Conservation (phyloP, 768 basidiomycete species). For the Tricholoma flavovirens region DNA sequence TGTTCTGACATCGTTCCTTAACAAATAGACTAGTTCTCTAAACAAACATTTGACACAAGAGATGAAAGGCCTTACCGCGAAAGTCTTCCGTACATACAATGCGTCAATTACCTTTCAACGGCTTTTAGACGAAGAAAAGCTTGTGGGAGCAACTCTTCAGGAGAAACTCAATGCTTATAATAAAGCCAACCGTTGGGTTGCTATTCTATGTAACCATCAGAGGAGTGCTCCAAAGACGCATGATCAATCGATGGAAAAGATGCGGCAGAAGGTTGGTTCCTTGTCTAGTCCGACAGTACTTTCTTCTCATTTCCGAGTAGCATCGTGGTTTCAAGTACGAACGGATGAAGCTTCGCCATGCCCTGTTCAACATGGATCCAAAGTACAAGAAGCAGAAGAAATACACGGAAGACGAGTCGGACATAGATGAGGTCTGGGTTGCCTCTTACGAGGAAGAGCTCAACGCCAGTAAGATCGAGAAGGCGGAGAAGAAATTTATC, state of each 20-base stretch:
- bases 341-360: slow-evolving; percentile 92
- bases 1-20: slow-evolving; percentile 15
- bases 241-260: slow-evolving; percentile 90
- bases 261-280: slow-evolving; percentile 75
- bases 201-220: slow-evolving; percentile 99
- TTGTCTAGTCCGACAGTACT: not conserved
- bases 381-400: slow-evolving; percentile 79
- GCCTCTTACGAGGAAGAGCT: slow-evolving; percentile 70
- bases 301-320: slow-evolving; percentile 35
- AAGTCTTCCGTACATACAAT: slow-evolving; percentile 99
- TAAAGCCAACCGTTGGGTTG: slow-evolving; percentile 93
- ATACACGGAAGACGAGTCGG: slow-evolving; percentile 81
- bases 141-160: slow-evolving; percentile 68
- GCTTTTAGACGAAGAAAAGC: slow-evolving; percentile 65
- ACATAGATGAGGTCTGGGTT: slow-evolving; percentile 92
- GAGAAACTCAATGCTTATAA: slow-evolving; percentile 98
- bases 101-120: slow-evolving; percentile 95
- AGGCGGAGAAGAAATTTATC: slow-evolving; percentile 88
- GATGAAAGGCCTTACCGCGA: slow-evolving; percentile 98
- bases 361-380: slow-evolving; percentile 69
- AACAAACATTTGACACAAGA: slow-evolving; percentile 91
- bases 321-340: slow-evolving; percentile 90
- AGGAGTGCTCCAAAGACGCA: slow-evolving; percentile 89
- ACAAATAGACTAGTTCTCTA: slow-evolving; percentile 62
- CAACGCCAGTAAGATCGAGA: slow-evolving; percentile 81